phyloP scores from a whole-genome alignment of 2,329 filamentous ascomycete species.

The Alternaria tenuissima region DNA sequence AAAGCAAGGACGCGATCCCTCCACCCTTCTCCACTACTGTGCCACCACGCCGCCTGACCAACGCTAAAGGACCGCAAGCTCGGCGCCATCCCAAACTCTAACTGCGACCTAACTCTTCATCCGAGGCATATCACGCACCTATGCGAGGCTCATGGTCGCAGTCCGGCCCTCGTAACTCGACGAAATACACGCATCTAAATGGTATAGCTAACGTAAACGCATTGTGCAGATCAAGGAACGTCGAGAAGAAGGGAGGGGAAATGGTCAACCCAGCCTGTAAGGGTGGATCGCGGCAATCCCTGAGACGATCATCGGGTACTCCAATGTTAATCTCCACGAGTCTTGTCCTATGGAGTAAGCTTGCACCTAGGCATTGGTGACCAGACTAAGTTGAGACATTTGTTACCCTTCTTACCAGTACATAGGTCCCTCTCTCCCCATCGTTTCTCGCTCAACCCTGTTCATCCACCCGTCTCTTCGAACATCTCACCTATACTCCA shows the following conservation, averaged over 20 bases:
- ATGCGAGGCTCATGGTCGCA: background rate
- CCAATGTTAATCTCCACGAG: slow-evolving; percentile 6
- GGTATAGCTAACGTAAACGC: background rate
- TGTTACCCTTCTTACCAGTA: background rate
- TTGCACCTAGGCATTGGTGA: background rate
- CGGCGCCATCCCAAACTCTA: slow-evolving; percentile 5
- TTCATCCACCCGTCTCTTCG: background rate
- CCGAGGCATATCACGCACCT: background rate
- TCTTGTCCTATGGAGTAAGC: background rate
- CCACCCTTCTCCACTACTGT: background rate
- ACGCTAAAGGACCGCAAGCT: slow-evolving; percentile 3
- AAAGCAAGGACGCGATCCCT: background rate
- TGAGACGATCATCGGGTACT: slow-evolving; percentile 4
- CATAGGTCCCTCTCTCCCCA: slow-evolving; percentile 1
- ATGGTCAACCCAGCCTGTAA: background rate
- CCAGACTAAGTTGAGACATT: background rate
- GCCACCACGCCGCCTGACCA: background rate
- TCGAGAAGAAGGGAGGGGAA: background rate
- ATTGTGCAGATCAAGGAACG: background rate
- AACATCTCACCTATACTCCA: background rate
- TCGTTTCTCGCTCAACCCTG: slow-evolving; percentile 2
- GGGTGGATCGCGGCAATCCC: background rate
- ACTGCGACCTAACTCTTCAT: background rate
- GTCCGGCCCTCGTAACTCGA: background rate
- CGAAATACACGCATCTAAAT: background rate